phyloP scores from a whole-genome alignment of 352 stramenopile genomes.

The Phytopythium cucurbitacearum region DNA sequence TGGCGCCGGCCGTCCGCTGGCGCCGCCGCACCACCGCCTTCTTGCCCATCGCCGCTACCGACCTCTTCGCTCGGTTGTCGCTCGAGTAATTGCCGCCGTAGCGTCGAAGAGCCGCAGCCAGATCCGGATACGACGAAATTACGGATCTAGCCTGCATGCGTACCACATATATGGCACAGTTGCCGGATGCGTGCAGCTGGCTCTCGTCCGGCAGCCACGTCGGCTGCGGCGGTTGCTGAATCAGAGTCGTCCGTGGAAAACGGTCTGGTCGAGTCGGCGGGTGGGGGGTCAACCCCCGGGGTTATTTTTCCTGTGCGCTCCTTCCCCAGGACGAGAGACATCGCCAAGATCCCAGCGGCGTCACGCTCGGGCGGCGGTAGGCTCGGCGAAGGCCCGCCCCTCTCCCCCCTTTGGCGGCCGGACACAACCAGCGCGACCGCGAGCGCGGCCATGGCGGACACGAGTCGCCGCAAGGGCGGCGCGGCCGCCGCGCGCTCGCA shows the following conservation, averaged over 20 bases:
- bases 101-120: slow-evolving; percentile 15
- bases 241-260: neutral
- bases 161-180: neutral
- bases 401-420: neutral
- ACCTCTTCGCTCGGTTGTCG: neutral
- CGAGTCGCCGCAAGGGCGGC: slow-evolving; percentile 38
- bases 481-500: slow-evolving; percentile 31
- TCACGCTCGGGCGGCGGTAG: too few species aligned
- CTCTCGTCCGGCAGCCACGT: too few species aligned
- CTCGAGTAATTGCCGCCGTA: slow-evolving; percentile 1
- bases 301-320: neutral
- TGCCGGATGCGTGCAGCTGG: neutral
- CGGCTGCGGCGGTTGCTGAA: neutral
- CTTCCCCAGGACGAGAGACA: slow-evolving; percentile 1
- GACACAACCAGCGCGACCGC: too few species aligned
- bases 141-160: neutral
- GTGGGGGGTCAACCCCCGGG: too few species aligned
- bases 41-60: slow-evolving; percentile 12
- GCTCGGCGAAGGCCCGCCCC: neutral
- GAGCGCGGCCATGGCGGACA: slow-evolving; percentile 32
- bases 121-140: neutral
- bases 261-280: too few species aligned
- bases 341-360: neutral
- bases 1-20: slow-evolving; percentile 5
- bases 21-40: slow-evolving; percentile 10